Conservation (phyloP, 768 basidiomycete genomes). For the Hemileccinum impolitum region DNA sequence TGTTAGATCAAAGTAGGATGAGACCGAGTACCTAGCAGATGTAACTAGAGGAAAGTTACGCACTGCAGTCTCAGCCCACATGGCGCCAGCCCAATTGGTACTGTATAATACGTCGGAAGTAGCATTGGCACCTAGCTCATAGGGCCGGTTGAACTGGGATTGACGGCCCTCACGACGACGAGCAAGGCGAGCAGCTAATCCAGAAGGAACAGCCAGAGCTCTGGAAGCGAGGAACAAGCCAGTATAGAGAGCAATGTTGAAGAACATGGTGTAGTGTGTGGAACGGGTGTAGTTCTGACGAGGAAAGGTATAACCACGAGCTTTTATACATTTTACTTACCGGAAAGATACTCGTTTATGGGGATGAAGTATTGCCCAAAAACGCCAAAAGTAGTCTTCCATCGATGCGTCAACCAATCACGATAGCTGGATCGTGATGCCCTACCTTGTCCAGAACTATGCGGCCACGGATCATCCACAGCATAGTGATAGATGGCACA, state of each 20-base stretch:
- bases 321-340: background rate
- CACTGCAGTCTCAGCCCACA: background rate
- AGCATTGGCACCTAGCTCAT: no score
- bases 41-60: background rate
- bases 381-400: background rate
- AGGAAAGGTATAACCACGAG: background rate
- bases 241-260: background rate
- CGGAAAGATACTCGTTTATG: background rate
- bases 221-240: background rate
- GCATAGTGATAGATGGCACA: no score
- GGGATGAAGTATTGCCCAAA: background rate
- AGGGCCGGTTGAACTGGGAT: background rate
- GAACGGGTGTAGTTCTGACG: background rate
- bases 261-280: background rate
- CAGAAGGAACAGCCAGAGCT: background rate
- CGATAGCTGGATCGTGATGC: no score
- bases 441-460: no score
- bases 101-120: background rate
- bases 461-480: no score
- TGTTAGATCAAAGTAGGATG: background rate
- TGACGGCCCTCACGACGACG: background rate
- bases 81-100: conserved; percentile 5
- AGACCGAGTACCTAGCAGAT: background rate
- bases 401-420: no score
- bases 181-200: background rate